Percentiles rank a stretch among this genome's conserved stretches.
Evolutionary conservation across 2,329 filamentous ascomycete genomes (phyloP).

Genomic region (Trichoderma polysporum): DNA sequence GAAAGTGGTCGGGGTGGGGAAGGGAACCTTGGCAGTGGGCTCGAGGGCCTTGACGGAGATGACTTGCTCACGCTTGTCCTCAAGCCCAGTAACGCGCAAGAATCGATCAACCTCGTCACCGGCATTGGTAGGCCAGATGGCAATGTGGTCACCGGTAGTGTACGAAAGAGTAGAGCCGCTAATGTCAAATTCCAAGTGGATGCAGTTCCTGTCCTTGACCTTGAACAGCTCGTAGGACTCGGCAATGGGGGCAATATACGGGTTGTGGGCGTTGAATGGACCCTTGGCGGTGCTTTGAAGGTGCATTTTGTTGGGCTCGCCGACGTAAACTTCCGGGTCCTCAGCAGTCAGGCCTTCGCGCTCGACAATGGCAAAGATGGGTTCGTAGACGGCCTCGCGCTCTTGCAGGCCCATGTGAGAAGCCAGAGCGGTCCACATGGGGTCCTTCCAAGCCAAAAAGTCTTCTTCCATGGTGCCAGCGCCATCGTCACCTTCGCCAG

Average conservation of each 20-base stretch:
- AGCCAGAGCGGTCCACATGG: constrained; percentile 89
- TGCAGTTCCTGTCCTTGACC: constrained; percentile 86
- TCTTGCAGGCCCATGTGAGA: constrained; percentile 87
- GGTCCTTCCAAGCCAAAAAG: constrained; percentile 98
- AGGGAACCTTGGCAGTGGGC: constrained; percentile 93
- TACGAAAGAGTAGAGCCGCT: constrained; percentile 86
- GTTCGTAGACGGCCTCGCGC: constrained; percentile 93
- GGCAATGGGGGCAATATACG: constrained; percentile 89
- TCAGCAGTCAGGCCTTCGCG: constrained; percentile 71
- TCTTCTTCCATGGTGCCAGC: constrained; percentile 99
- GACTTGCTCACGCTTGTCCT: constrained; percentile 75
- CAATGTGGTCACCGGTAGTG: constrained; percentile 96
- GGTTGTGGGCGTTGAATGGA: constrained; percentile 94
- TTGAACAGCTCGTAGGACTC: constrained; percentile 91
- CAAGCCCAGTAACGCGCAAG: constrained; percentile 73
- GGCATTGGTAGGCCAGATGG: constrained; percentile 94
- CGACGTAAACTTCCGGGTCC: constrained; percentile 82
- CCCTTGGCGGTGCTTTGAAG: constrained; percentile 81
- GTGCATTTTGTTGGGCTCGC: constrained; percentile 95
- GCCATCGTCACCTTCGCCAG: constrained; percentile 95
- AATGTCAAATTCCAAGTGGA: constrained; percentile 94
- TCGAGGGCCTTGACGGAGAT: constrained; percentile 89
- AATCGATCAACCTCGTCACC: constrained; percentile 91
- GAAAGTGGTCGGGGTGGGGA: constrained; percentile 95
- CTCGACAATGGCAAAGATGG: constrained; percentile 80